These are phyloP conservation scores for Lipomyces lipofer DNA, from an alignment of 805 yeast species.

Conservation along the genomic window DNA sequence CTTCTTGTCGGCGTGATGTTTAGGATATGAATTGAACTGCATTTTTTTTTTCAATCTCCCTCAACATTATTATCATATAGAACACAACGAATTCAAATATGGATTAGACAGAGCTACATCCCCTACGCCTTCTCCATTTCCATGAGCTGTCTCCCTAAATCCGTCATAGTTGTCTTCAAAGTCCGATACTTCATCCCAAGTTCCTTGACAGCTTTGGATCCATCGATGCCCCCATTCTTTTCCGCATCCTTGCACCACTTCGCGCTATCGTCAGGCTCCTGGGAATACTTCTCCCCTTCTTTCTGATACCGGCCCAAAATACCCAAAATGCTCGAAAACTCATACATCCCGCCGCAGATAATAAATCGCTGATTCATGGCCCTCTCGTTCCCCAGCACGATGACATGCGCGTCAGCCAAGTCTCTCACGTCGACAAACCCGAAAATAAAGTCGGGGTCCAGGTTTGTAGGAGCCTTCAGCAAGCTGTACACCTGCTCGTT, in stretches of 20 bases:
- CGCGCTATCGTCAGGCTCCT: conserved; percentile 21
- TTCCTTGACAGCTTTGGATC: conserved; percentile 41
- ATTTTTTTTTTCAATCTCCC: background rate
- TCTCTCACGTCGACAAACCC: conserved; percentile 57
- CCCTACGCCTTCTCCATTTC: conserved; percentile 31
- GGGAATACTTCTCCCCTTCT: background rate
- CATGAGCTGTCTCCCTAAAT: conserved; percentile 47
- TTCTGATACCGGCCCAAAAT: conserved; percentile 1
- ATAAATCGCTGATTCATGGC: conserved; percentile 11
- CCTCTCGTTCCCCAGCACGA: conserved; percentile 41
- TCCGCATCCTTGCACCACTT: conserved; percentile 30
- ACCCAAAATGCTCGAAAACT: background rate
- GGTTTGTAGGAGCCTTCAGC: conserved; percentile 30
- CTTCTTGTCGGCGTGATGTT: conserved; percentile 3
- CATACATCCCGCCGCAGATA: conserved; percentile 7
- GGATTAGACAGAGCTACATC: background rate
- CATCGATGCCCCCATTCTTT: conserved; percentile 39
- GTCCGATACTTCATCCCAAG: conserved; percentile 46
- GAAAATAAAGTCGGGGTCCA: conserved; percentile 7
- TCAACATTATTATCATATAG: background rate
- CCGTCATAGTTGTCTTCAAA: conserved; percentile 46
- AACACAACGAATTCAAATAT: background rate
- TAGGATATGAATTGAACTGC: background rate
- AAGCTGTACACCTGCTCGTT: conserved; percentile 39
- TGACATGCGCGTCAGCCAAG: conserved; percentile 56